A percentile compares a stretch with the other conserved stretches of the same genome.
These are phyloP conservation scores for Zelopaecilomyces penicillatus DNA, from an alignment of 2,329 filamentous ascomycete species.

Conservation along the genomic window DNA sequence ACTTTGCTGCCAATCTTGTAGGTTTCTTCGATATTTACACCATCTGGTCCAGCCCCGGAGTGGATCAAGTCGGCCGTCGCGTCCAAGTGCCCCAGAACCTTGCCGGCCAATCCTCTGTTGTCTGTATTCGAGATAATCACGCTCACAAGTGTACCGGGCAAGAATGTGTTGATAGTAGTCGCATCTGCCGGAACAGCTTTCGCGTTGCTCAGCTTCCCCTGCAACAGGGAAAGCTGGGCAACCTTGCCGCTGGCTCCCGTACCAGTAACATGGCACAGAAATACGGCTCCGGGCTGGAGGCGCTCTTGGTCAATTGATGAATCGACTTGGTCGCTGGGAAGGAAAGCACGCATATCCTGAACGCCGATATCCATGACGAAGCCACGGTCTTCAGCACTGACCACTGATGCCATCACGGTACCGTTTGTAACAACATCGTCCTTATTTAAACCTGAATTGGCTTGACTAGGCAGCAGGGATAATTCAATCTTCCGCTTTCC, in stretches of 20 bases:
- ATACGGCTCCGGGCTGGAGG: conserved; percentile 74
- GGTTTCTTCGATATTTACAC: conserved; percentile 62
- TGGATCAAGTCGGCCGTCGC: conserved; percentile 87
- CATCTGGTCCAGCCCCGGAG: conserved; percentile 65
- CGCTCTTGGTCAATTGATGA: conserved; percentile 53
- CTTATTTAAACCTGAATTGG: conserved; percentile 66
- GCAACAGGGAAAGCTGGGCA: conserved; percentile 72
- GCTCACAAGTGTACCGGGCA: conserved; percentile 86
- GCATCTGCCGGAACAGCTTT: conserved; percentile 63
- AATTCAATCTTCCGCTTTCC: conserved; percentile 78
- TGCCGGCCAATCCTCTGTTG: conserved; percentile 69
- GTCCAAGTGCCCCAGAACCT: conserved; percentile 85
- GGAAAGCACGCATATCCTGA: conserved; percentile 66
- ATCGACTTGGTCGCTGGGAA: conserved; percentile 76
- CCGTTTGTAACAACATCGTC: conserved; percentile 66
- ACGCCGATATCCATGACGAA: conserved; percentile 88
- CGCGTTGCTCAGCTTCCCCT: conserved; percentile 58
- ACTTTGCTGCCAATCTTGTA: conserved; percentile 79
- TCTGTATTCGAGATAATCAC: conserved; percentile 72
- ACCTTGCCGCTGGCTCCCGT: conserved; percentile 73
- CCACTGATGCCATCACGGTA: conserved; percentile 78
- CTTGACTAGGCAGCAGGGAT: conserved; percentile 68
- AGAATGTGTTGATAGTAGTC: conserved; percentile 79
- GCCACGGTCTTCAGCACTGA: conserved; percentile 93
- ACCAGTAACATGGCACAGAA: conserved; percentile 73